Base-by-base conservation (phyloP, 331 rosid species). In the Rosa hybrid region DNA sequence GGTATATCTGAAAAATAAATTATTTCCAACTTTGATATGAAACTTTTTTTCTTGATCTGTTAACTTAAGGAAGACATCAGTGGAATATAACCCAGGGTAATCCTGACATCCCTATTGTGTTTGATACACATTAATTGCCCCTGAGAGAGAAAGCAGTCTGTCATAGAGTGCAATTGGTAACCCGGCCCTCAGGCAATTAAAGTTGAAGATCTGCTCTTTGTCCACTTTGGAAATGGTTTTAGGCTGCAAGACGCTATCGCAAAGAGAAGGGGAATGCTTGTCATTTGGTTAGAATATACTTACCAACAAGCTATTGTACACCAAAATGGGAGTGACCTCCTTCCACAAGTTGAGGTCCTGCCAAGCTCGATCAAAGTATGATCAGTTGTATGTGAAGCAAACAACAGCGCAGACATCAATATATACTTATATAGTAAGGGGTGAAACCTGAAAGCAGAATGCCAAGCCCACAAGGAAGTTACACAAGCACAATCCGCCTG, bases 401-500 rank as follows among this genome's bases (percentile, higher is more conserved):
- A 39, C 2, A 54, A n/a, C 14, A 20, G 6, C 10, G 38, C 68
- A 38, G 48, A 12, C 65, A 53, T 30, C 3, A 48, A 9, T 18
- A 5, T 51, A 41, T 60, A 16, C 12, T 8, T 18, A 5, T 51
- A 41, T 60, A 16, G 17, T 8, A 54, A 14, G 63, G 9, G 21
- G 12, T 20, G 69, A 59, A 13, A 80, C 88, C 85, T 69, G 74
- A 73, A 84, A 53, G 27, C 48, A 74, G 75, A 87, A 84, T 18
- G 86, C 76, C 63, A 67, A 54, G 46, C 89, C 89, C 38, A 83
- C 68, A 27, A 88, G 79, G 53, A 77, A 77, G 74, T 60, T 60
- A 41, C 89, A 68, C n/a, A 83, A 23, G 79, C 82, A 88, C 77
- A 72, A 79, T 20, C 87, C 91, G 16, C 65, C 62, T 5, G 85